Conservation (phyloP, 169 alveolate genomes). For the Cryptosporidium ryanae region DNA sequence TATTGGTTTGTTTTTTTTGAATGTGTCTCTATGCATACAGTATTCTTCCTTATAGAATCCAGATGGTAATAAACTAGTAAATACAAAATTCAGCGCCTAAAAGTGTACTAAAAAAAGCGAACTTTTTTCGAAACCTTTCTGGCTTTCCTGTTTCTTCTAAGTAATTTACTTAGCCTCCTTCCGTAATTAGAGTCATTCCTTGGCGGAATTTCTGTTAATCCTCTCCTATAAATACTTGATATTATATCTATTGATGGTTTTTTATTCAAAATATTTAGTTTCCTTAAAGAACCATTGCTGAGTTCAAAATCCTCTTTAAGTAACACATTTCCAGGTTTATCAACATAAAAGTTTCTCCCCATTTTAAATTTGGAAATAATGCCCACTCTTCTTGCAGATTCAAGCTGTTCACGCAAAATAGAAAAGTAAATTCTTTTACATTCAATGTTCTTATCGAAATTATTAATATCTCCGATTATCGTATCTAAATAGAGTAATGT, state of each 20-base stretch:
- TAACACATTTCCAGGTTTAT: background rate
- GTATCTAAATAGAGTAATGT: slow-evolving; percentile 13
- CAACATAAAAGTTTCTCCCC: slow-evolving; percentile 39
- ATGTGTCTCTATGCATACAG: slow-evolving; percentile 27
- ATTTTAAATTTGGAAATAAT: slow-evolving; percentile 25
- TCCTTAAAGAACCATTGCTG: slow-evolving; percentile 56
- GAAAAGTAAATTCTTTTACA: slow-evolving; percentile 8
- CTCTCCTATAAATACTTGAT: slow-evolving; percentile 55
- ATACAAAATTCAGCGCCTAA: background rate
- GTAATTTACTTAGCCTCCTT: slow-evolving; percentile 33
- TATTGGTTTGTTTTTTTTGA: background rate
- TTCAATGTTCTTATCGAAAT: background rate
- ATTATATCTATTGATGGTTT: slow-evolving; percentile 14
- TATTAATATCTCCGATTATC: slow-evolving; percentile 25
- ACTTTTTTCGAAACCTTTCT: slow-evolving; percentile 25
- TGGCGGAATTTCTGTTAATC: slow-evolving; percentile 45
- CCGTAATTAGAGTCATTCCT: slow-evolving; percentile 28
- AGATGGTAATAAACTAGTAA: background rate
- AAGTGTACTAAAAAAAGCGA: slow-evolving; percentile 23
- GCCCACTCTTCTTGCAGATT: slow-evolving; percentile 40
- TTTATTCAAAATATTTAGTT: slow-evolving; percentile 4
- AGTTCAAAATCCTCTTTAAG: slow-evolving; percentile 14
- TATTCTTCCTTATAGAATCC: background rate
- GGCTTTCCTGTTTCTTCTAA: slow-evolving; percentile 36
- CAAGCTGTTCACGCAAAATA: slow-evolving; percentile 29